Conservation (phyloP, 228 moss, liverwort and hornwort species). For the Sphagnum magellanicum region DNA sequence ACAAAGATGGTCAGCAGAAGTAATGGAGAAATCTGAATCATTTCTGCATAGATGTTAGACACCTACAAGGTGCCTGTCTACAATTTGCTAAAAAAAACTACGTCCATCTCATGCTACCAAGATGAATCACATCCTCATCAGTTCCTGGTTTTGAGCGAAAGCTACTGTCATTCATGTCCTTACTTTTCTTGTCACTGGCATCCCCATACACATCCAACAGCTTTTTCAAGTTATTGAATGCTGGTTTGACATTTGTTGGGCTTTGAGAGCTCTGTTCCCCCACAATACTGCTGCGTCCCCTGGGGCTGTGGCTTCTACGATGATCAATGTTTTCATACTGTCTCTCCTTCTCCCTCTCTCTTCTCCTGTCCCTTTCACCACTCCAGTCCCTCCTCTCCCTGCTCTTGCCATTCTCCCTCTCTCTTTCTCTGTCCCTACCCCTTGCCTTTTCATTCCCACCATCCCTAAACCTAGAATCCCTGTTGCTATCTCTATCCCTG, state of each 20-base stretch:
- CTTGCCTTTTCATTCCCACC: constrained; percentile 30
- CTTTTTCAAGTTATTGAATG: constrained; percentile 45
- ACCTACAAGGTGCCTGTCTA: constrained; percentile 11
- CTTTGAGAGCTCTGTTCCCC: constrained; percentile 43
- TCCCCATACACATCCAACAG: constrained; percentile 73
- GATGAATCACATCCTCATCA: constrained; percentile 70
- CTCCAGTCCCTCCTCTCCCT: constrained; percentile 39
- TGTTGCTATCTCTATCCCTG: constrained; percentile 41
- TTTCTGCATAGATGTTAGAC: constrained; percentile 15
- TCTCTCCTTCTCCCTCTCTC: constrained; percentile 26
- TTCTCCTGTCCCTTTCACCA: constrained; percentile 31
- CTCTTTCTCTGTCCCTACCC: constrained; percentile 42
- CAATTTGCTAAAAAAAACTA: constrained; percentile 26
- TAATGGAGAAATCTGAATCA: constrained; percentile 12
- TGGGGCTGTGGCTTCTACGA: constrained; percentile 47
- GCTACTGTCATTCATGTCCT: constrained; percentile 45
- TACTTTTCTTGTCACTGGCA: constrained; percentile 51
- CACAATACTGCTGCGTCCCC: constrained; percentile 11
- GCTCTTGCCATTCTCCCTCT: constrained; percentile 33
- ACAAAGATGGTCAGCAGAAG: constrained; percentile 15
- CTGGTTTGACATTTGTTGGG: constrained; percentile 27
- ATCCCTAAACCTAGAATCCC: constrained; percentile 46
- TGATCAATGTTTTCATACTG: constrained; percentile 28
- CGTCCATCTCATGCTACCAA: constrained; percentile 80
- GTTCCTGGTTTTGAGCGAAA: constrained; percentile 36